Evolutionary conservation across 2,329 filamentous ascomycete genomes (phyloP).

Genomic region (Pseudogymnoascus sp.): DNA sequence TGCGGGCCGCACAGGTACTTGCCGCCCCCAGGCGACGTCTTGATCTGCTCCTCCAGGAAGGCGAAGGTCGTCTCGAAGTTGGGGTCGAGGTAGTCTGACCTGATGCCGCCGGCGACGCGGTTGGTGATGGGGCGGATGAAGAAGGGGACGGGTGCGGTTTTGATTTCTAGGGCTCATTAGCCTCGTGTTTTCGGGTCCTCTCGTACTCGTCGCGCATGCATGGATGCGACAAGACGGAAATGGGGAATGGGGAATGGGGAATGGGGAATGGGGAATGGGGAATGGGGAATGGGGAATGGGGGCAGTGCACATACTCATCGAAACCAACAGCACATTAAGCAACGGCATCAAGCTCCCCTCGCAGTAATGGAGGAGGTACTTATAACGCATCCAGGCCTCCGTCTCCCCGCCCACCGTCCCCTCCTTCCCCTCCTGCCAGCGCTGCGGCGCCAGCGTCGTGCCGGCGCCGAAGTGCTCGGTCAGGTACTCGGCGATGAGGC

Average conservation of each 20-base stretch:
- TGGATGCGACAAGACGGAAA: neutral
- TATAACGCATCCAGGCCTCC: constrained; percentile 49
- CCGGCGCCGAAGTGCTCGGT: constrained; percentile 50
- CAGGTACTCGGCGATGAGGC: constrained; percentile 73
- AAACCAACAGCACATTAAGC: constrained; percentile 55
- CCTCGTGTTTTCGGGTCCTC: neutral
- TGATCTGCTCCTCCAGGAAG: constrained; percentile 43
- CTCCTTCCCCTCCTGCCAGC: constrained; percentile 50
- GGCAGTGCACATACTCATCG: constrained; percentile 35
- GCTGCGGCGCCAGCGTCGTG: constrained; percentile 40
- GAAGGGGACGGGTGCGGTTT: constrained; percentile 51
- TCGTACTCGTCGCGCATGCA: neutral
- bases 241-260: neutral
- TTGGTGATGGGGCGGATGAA: constrained; percentile 58
- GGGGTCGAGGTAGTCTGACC: constrained; percentile 35
- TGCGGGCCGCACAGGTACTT: constrained; percentile 40
- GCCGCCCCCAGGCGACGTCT: constrained; percentile 37
- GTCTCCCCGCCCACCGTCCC: constrained; percentile 51
- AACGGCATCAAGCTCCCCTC: constrained; percentile 77
- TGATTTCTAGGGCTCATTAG: constrained; percentile 35
- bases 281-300: neutral
- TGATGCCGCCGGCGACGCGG: constrained; percentile 40
- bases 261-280: neutral
- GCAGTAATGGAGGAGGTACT: constrained; percentile 71
- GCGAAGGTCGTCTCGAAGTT: constrained; percentile 39